These are phyloP conservation scores for Fraxinus dipetala DNA, from an alignment of 305 asterid species.

Conservation along the genomic window DNA sequence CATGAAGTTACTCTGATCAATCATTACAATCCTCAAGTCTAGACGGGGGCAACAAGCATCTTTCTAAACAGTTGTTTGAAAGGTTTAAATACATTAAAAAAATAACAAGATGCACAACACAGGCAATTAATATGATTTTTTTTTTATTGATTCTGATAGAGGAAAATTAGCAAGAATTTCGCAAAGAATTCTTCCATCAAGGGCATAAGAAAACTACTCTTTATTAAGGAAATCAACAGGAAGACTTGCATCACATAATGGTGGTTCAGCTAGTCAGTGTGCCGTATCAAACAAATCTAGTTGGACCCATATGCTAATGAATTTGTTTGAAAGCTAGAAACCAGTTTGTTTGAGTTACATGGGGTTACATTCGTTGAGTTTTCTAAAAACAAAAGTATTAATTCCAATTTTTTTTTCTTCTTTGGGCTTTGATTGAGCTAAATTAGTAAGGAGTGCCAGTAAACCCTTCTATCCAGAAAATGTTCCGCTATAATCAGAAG, in stretches of 20 bases:
- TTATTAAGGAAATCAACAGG: background rate
- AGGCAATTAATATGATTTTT: background rate
- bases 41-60: background rate
- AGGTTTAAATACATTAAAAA: background rate
- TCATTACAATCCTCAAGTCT: background rate
- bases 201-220: background rate
- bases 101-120: background rate
- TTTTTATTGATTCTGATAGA: background rate
- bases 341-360: background rate
- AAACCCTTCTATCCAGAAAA: background rate
- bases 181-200: background rate
- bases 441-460: background rate
- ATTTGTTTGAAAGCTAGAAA: background rate
- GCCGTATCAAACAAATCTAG: background rate
- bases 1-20: constrained; percentile 2
- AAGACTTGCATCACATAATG: background rate
- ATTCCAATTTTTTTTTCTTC: background rate
- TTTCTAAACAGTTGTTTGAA: background rate
- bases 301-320: background rate
- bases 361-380: background rate
- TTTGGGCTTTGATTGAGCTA: background rate
- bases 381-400: background rate
- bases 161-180: background rate
- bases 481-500: background rate
- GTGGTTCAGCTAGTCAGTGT: background rate